phyloP scores from a whole-genome alignment of 1,284 basidiomycete genomes.

The Sanghuangporus sanghuang region DNA sequence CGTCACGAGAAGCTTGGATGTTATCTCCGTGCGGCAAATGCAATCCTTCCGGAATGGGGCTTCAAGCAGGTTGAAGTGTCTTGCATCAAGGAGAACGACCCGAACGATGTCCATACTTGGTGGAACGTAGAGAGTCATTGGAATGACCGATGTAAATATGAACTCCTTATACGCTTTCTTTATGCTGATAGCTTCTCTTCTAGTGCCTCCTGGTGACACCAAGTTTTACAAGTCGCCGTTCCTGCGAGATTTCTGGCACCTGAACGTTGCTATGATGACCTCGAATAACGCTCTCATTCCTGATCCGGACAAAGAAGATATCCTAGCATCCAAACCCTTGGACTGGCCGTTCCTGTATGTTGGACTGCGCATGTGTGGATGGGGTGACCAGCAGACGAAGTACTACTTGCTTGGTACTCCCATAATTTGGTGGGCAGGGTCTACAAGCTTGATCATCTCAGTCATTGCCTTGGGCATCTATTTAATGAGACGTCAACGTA shows the following conservation, averaged over 20 bases:
- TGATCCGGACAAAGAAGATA: slow-evolving; percentile 97
- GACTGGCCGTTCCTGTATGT: slow-evolving; percentile 94
- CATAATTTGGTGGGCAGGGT: slow-evolving; percentile 86
- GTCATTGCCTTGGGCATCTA: slow-evolving; percentile 61
- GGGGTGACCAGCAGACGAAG: slow-evolving; percentile 85
- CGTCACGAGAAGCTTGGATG: slow-evolving; percentile 76
- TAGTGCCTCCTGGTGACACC: slow-evolving; percentile 79
- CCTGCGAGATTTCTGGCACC: slow-evolving; percentile 95
- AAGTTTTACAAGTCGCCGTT: slow-evolving; percentile 91
- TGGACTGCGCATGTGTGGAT: slow-evolving; percentile 95
- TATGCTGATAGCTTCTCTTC: background rate
- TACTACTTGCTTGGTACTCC: slow-evolving; percentile 95
- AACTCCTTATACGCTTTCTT: slow-evolving; percentile 3
- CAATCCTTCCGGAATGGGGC: slow-evolving; percentile 93
- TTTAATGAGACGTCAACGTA: slow-evolving; percentile 80
- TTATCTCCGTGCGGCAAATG: slow-evolving; percentile 88
- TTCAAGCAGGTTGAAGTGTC: slow-evolving; percentile 98
- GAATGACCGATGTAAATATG: slow-evolving; percentile 80
- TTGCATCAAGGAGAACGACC: slow-evolving; percentile 87
- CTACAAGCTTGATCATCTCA: slow-evolving; percentile 60
- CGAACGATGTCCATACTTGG: slow-evolving; percentile 81
- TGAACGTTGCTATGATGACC: slow-evolving; percentile 99
- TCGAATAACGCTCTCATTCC: slow-evolving; percentile 98
- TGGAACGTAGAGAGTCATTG: slow-evolving; percentile 99
- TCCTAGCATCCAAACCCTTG: slow-evolving; percentile 85